Base-by-base conservation (phyloP, 169 alveolate genomes). In the Eimeria acervulina region DNA sequence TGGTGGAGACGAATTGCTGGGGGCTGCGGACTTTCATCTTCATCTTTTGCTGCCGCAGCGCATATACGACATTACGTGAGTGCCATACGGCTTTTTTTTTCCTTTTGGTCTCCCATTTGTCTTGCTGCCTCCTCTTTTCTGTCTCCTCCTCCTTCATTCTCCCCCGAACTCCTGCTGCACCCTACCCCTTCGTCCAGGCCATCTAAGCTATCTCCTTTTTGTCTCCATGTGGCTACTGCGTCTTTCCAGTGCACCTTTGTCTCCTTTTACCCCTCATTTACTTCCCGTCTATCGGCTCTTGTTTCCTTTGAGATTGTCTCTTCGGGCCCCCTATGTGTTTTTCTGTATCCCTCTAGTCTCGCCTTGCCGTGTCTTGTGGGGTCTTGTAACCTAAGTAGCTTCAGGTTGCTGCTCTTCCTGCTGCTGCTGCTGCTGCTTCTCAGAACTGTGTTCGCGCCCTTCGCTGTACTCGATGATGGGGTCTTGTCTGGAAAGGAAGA, bases 61-160 rank as follows among this genome's bases (percentile, higher is more conserved):
- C 44, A 74, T 92, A 0, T 92, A 92, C 70, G 95, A 92, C 38
- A 74, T 92, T 33, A 78, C 85, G 95, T 92, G 70, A 33, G 95
- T 15, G 59, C 63, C 8, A 10, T 42, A 2, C 1, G 38, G 31
- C n/a, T 17, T 26, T 6, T n/a, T 42, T 28, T 78, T 42, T 26
- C 63, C 52, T 61, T 0, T 23, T 21, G 7, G 72, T 61, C 36
- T 61, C 44, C 78, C 44, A 10, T 6, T 66, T n/a, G 13, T 21
- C 21, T 31, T 31, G 42, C 44, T 10, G 13, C 21, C 72, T 36
- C 36, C 38, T 7, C 72, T 61, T 6, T 26, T 26, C 7, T 21
- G 15, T 61, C 15, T 61, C 72, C 0, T 21, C 72, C 6, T 23
- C 21, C 72, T 21, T 13, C 31, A 23, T 21, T 61, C 26, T 59